These are phyloP conservation scores for Quercus robur DNA, from an alignment of 306 rosid species.

Conservation along the genomic window DNA sequence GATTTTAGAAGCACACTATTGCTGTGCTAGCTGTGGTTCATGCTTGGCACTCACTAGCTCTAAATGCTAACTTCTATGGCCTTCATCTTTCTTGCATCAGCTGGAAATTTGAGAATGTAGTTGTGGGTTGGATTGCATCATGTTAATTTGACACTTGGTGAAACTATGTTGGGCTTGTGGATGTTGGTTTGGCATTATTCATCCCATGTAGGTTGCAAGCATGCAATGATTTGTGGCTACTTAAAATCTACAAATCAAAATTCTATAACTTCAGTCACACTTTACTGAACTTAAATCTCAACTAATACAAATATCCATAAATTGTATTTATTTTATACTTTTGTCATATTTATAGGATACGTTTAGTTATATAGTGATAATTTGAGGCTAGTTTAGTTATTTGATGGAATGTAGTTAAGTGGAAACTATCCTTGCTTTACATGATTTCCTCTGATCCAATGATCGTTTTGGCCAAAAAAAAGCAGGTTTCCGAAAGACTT, in stretches of 20 bases:
- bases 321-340: neutral
- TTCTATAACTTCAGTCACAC: neutral
- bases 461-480: slow-evolving; percentile 3
- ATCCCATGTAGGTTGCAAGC: neutral
- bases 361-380: neutral
- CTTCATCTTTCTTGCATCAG: slow-evolving; percentile 12
- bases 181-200: neutral
- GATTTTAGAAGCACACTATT: neutral
- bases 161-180: neutral
- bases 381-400: slow-evolving; percentile 16
- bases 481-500: too few species aligned
- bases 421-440: slow-evolving; percentile 8
- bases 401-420: slow-evolving; percentile 3
- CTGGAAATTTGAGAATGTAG: slow-evolving; percentile 11
- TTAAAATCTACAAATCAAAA: neutral
- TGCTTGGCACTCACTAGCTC: slow-evolving; percentile 9
- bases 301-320: neutral
- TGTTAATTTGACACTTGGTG: neutral
- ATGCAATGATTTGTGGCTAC: neutral
- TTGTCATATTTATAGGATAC: neutral
- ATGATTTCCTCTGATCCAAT: slow-evolving; percentile 2
- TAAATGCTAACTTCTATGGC: slow-evolving; percentile 3
- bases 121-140: slow-evolving; percentile 6
- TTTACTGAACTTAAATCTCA: neutral
- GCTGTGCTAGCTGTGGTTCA: neutral